Percentiles rank a stretch among this genome's conserved stretches.
Conservation (phyloP, 2,329 filamentous ascomycete species). For the Beauveria sp. region DNA sequence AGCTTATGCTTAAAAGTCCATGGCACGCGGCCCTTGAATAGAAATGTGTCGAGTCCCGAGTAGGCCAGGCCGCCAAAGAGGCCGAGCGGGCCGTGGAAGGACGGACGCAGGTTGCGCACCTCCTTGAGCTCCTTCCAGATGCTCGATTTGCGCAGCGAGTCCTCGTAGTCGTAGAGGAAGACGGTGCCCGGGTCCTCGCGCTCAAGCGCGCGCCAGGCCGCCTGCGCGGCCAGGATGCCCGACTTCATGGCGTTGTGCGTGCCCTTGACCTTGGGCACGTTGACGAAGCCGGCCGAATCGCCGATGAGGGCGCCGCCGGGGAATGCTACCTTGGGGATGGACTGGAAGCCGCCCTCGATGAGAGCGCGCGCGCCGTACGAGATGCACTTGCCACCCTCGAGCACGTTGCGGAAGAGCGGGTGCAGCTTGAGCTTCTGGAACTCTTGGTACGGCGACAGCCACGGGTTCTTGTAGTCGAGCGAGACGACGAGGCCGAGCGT, state of each 20-base stretch:
- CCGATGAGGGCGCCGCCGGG: slow-evolving; percentile 92
- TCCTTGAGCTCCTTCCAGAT: slow-evolving; percentile 94
- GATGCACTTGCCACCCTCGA: slow-evolving; percentile 97
- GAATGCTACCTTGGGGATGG: slow-evolving; percentile 94
- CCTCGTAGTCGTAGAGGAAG: slow-evolving; percentile 93
- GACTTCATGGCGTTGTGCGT: slow-evolving; percentile 98
- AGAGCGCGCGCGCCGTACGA: slow-evolving; percentile 90
- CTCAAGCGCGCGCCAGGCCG: slow-evolving; percentile 70
- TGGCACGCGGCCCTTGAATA: slow-evolving; percentile 76
- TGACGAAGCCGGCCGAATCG: slow-evolving; percentile 93
- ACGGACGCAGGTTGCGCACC: slow-evolving; percentile 95
- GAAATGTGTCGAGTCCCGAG: slow-evolving; percentile 83
- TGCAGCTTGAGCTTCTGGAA: slow-evolving; percentile 99
- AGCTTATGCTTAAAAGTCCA: slow-evolving; percentile 88
- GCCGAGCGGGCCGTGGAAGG: slow-evolving; percentile 82
- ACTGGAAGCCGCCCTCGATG: slow-evolving; percentile 94
- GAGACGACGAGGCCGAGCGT: slow-evolving; percentile 86
- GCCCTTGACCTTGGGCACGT: slow-evolving; percentile 97
- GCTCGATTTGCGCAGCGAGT: slow-evolving; percentile 71
- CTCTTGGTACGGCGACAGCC: slow-evolving; percentile 89
- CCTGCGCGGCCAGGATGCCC: slow-evolving; percentile 92
- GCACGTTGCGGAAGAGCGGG: slow-evolving; percentile 73
- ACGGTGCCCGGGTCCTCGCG: slow-evolving; percentile 55
- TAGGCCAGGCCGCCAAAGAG: slow-evolving; percentile 87
- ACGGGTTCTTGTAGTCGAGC: slow-evolving; percentile 93